Evolutionary conservation across 495 filamentous ascomycete species (phyloP), one percentile per base, ranked within the genome.

Genomic region (Talaromyces borbonicus): DNA sequence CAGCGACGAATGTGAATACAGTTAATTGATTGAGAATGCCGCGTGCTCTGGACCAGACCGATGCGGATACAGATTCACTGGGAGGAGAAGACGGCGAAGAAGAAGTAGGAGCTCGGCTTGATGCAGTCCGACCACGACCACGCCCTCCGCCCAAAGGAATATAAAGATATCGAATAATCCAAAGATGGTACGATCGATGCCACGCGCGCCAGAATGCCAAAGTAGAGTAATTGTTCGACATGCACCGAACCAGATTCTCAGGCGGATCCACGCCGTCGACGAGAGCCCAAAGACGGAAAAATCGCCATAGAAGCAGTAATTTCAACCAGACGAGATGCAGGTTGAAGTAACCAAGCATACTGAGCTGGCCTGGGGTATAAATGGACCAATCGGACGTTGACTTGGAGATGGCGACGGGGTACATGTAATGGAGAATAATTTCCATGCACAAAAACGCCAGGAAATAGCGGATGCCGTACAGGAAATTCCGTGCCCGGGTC

Each of bases 241-340:
- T 87, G 69, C 92, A 99, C 55, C 92, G 87, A 41, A 97, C 75
- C 86, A 99, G 92, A 66, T 99, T 99, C 61, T 99, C 92, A 2
- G 92, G 90, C 0, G 92, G 88, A 58, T 99, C 92, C 55, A 97
- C 77, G 50, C 84, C 83, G 59, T 99, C 92, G 31, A 87, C 56
- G 2, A 97, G 74, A 0, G 85, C 69, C 92, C 92, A 99, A 16
- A 99, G 77, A 5, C 92, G 86, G 78, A 99, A 99, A 65, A 97
- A 84, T 6, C 92, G 85, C 89, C 89, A 99, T 9, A 90, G 93
- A 3, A 97, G 76, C 0, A 99, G 79, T 0, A 99, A 81, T 60
- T 99, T 99, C 37, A 99, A 77, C 92, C 92, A 99, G 63, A 99
- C 88, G 62, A 95, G 79, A 69, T 95, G 85, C 16, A 99, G 80